Base-by-base conservation (phyloP, 805 yeast genomes). In the Candida maris region DNA sequence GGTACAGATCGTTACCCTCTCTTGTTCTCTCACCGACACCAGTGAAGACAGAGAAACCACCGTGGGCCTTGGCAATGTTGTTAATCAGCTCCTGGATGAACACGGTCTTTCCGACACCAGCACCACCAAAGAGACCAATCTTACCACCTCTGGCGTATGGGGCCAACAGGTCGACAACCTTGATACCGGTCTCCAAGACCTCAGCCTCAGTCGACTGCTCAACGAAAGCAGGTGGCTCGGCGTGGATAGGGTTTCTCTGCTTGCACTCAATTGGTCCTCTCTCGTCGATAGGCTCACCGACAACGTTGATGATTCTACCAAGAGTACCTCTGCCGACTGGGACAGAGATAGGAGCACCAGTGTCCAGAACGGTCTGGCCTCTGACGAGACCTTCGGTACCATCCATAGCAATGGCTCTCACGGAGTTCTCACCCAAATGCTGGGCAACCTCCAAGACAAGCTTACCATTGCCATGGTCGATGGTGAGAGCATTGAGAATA, bases 11-110 rank as follows among this genome's bases (percentile, higher is more conserved):
- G 81, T 91, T 93, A 87, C 98, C 98, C 79, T 91, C 98, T 85
- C 98, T 93, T 78, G 98, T 91, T 78, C 98, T 85, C 79, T 93
- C 98, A 82, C 98, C 98, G 73, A 91, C 98, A 88, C 98, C 98
- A 63, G 96, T 85, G 84, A 91, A 91, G 57, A 91, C 97, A 42
- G 97, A 91, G 95, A 91, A 91, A 85, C 97, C 97, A 87, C 97
- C 98, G 73, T 91, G 97, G 64, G 98, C 97, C 81, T 91, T 93
- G 69, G 98, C 98, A 66, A 91, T 93, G 81, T 91, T 91, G 89
- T 93, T 91, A 73, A 91, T 91, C 77, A 91, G 81, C 78, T 91
- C 98, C 80, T 91, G 98, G 75, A 91, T 91, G 77, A 91, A 91
- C 51, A 91, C 98, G 72, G 98, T 91, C 76, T 91, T 91, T 77